phyloP scores from a whole-genome alignment of 371 early-diverging fungal genomes.

The Basidiobolus meristosporus region DNA sequence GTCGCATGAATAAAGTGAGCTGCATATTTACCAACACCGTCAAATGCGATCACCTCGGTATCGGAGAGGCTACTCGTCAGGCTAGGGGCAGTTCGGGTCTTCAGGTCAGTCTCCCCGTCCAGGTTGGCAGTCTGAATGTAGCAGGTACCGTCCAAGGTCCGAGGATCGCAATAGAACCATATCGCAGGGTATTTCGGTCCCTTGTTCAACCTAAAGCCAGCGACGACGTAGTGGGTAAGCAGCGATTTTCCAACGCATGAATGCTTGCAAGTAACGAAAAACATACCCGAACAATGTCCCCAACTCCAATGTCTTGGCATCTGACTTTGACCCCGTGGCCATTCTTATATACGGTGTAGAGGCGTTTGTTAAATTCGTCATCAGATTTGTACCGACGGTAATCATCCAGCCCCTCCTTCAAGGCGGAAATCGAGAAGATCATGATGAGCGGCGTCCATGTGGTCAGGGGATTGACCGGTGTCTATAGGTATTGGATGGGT shows the following conservation, averaged over 20 bases:
- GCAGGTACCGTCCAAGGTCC: slow-evolving; percentile 35
- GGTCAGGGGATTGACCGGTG: slow-evolving; percentile 3
- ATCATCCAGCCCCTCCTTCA: slow-evolving; percentile 5
- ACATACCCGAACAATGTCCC: too few species aligned
- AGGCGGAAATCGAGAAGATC: slow-evolving; percentile 4
- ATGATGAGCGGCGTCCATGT: slow-evolving; percentile 4
- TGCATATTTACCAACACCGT: slow-evolving; percentile 9
- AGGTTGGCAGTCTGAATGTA: slow-evolving; percentile 65
- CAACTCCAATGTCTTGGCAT: too few species aligned
- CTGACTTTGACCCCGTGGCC: too few species aligned
- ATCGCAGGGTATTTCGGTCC: slow-evolving; percentile 56
- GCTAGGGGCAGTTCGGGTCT: slow-evolving; percentile 32
- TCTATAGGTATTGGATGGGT: too few species aligned
- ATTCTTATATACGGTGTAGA: too few species aligned
- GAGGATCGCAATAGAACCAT: slow-evolving; percentile 34
- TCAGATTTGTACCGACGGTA: slow-evolving; percentile 6
- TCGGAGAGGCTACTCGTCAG: slow-evolving; percentile 22
- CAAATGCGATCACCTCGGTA: slow-evolving; percentile 20
- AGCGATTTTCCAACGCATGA: too few species aligned
- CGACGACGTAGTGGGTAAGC: too few species aligned
- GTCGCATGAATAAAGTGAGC: too few species aligned
- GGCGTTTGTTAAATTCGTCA: slow-evolving; percentile 15
- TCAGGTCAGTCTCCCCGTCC: slow-evolving; percentile 76
- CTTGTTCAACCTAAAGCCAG: slow-evolving; percentile 54
- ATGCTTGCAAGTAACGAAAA: too few species aligned